Percentiles rank a stretch among this genome's conserved stretches.
phyloP scores from a whole-genome alignment of 2,329 filamentous ascomycete genomes.

The Paraphaeosphaeria minitans region DNA sequence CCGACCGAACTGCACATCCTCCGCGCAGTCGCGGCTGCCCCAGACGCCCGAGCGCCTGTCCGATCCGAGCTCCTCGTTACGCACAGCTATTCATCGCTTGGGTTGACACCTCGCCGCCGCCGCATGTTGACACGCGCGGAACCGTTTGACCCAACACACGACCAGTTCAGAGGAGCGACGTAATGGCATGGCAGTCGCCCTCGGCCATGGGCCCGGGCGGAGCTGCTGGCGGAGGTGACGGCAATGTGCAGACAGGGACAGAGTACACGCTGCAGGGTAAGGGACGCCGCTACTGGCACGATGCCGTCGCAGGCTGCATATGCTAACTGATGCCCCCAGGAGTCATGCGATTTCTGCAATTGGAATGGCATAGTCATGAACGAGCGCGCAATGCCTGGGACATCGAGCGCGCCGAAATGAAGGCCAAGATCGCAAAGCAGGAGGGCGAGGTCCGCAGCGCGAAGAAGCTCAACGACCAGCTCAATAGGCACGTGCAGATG shows the following conservation, averaged over 20 bases:
- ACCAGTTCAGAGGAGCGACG: conserved; percentile 29
- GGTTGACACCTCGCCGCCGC: conserved; percentile 22
- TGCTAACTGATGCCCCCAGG: conserved; percentile 57
- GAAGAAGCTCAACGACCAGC: conserved; percentile 84
- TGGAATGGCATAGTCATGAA: conserved; percentile 98
- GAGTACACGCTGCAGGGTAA: conserved; percentile 75
- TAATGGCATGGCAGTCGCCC: conserved; percentile 74
- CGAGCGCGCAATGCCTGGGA: conserved; percentile 98
- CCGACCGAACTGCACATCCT: neutral
- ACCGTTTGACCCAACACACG: conserved; percentile 15
- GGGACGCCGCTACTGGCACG: conserved; percentile 22
- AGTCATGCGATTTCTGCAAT: conserved; percentile 98
- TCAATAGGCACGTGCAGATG: conserved; percentile 89
- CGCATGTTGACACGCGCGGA: conserved; percentile 29
- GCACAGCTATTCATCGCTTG: conserved; percentile 32
- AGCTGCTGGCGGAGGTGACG: conserved; percentile 54
- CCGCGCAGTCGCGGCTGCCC: conserved; percentile 10
- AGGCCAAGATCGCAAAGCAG: conserved; percentile 90
- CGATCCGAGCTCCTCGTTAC: conserved; percentile 34
- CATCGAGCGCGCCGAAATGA: conserved; percentile 99
- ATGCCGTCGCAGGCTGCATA: neutral
- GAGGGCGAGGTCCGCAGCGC: conserved; percentile 88
- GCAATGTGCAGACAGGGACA: conserved; percentile 63
- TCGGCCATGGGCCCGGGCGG: conserved; percentile 65
- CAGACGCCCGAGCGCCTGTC: conserved; percentile 17